Evolutionary conservation across 768 basidiomycete genomes (phyloP).

Genomic region (Xerocomellus dryophilus): DNA sequence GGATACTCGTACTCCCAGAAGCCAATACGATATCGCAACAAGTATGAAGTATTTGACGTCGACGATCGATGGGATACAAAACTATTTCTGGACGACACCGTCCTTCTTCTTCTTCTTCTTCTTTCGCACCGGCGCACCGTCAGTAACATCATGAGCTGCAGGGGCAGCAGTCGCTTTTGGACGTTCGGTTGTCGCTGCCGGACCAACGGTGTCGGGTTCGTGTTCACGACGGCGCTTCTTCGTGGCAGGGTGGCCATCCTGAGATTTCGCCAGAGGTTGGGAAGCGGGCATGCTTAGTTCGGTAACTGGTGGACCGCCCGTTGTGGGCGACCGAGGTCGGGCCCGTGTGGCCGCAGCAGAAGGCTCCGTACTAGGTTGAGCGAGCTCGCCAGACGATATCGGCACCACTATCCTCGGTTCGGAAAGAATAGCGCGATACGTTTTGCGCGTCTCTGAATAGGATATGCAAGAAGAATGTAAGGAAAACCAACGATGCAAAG

Average conservation of each 20-base stretch:
- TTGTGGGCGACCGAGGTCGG: neutral
- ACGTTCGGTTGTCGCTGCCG: neutral
- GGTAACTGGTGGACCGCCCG: neutral
- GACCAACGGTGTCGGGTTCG: constrained; percentile 1
- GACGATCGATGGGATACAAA: neutral
- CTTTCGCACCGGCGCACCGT: constrained; percentile 16
- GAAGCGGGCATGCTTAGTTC: neutral
- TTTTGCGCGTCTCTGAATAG: constrained; percentile 71
- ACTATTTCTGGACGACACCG: constrained; percentile 1
- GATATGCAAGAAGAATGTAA: neutral
- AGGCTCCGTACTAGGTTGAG: neutral
- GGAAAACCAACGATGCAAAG: neutral
- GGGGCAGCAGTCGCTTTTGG: neutral
- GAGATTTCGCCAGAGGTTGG: neutral
- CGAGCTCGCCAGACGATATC: neutral
- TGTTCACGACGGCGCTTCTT: constrained; percentile 26
- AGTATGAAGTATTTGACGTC: neutral
- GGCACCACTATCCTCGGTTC: constrained; percentile 69
- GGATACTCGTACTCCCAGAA: neutral
- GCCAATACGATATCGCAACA: neutral
- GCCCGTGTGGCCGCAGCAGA: neutral
- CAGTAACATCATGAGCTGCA: neutral
- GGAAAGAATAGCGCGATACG: constrained; percentile 76
- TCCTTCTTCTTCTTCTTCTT: constrained; percentile 22
- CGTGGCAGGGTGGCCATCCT: neutral